Evolutionary conservation across 257 asterid genomes (phyloP).

Genomic region (Striga asiatica): DNA sequence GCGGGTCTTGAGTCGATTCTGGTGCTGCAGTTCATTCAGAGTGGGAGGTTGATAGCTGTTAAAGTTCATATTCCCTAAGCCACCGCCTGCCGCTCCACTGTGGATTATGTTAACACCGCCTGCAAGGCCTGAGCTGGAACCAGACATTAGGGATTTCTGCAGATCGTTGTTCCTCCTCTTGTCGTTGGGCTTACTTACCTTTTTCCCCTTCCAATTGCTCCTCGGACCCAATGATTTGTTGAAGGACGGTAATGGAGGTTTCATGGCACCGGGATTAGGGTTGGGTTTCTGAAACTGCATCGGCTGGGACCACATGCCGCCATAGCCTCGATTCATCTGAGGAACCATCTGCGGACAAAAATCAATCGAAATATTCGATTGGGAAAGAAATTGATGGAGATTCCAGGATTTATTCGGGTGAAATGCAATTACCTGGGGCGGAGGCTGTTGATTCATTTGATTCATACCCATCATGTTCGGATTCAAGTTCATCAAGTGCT

Average conservation of each 20-base stretch:
- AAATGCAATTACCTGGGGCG: slow-evolving; percentile 30
- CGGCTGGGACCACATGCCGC: slow-evolving; percentile 51
- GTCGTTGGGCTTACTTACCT: slow-evolving; percentile 22
- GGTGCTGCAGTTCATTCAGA: slow-evolving; percentile 52
- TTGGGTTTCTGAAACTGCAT: slow-evolving; percentile 32
- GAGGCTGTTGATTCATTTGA: slow-evolving; percentile 29
- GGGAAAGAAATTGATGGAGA: neutral
- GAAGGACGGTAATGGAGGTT: slow-evolving; percentile 23
- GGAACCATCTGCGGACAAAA: slow-evolving; percentile 26
- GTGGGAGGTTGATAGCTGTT: slow-evolving; percentile 54
- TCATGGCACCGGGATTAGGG: slow-evolving; percentile 19
- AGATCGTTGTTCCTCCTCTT: slow-evolving; percentile 51
- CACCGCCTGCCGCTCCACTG: slow-evolving; percentile 12
- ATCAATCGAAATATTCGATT: neutral
- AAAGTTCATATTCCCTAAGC: slow-evolving; percentile 22
- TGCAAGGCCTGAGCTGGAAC: slow-evolving; percentile 16
- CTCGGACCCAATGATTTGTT: slow-evolving; percentile 44
- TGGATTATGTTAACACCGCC: neutral
- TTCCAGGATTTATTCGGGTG: neutral
- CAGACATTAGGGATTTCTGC: slow-evolving; percentile 24
- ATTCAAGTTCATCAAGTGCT: slow-evolving; percentile 24
- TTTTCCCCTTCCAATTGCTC: slow-evolving; percentile 65
- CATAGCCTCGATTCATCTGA: slow-evolving; percentile 48
- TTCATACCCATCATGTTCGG: slow-evolving; percentile 28
- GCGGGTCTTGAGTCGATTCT: slow-evolving; percentile 52